Evolutionary conservation across 352 stramenopile genomes (phyloP).

Genomic region (Phytophthora palmivora): DNA sequence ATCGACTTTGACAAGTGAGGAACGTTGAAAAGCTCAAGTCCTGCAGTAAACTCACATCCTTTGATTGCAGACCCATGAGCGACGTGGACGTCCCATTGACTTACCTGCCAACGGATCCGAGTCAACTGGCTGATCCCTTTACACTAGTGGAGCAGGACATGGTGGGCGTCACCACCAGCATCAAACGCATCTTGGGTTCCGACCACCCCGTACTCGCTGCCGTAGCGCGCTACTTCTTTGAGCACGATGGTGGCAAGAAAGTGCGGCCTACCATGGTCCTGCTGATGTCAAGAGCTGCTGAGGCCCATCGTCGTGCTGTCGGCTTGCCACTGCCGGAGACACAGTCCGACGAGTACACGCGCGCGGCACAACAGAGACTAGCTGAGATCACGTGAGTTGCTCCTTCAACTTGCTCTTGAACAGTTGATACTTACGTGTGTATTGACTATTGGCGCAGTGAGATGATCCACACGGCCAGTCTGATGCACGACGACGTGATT

Average conservation of each 20-base stretch:
- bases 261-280: constrained; percentile 98
- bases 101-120: constrained; percentile 63
- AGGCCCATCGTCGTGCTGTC: constrained; percentile 71
- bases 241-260: constrained; percentile 97
- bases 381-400: constrained; percentile 86
- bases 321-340: constrained; percentile 47
- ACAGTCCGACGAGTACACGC: constrained; percentile 81
- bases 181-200: constrained; percentile 96
- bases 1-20: constrained; percentile 47
- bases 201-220: constrained; percentile 97
- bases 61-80: constrained; percentile 27
- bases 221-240: constrained; percentile 97
- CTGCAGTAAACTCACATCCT: constrained; percentile 11
- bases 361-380: constrained; percentile 75
- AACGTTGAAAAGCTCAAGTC: too few species aligned
- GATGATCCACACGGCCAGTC: constrained; percentile 99
- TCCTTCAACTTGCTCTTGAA: background rate
- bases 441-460: constrained; percentile 63
- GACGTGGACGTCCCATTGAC: constrained; percentile 43
- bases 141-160: constrained; percentile 92
- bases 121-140: constrained; percentile 92
- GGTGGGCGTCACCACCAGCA: constrained; percentile 92
- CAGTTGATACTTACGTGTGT: background rate
- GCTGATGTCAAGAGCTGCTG: constrained; percentile 93
- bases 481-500: constrained; percentile 99